phyloP scores from a whole-genome alignment of 495 filamentous ascomycete genomes.

The Podospora pseudoanserina region DNA sequence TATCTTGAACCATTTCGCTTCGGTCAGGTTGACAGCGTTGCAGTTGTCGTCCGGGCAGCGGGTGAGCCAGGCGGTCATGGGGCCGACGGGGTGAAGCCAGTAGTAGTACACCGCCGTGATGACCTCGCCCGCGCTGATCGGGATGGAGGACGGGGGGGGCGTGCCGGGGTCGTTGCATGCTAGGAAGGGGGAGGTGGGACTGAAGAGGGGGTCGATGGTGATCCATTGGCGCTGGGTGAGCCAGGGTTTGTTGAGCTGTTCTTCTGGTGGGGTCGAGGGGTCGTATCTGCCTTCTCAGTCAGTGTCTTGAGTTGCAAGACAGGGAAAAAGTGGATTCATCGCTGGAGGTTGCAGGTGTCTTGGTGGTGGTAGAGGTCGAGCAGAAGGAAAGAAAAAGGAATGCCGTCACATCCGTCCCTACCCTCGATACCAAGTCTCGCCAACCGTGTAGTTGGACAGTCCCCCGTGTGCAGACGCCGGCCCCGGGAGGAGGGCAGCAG shows the following conservation, averaged over 20 bases:
- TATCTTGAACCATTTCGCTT: constrained; percentile 51
- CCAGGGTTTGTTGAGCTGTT: constrained; percentile 42
- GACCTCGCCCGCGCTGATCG: constrained; percentile 40
- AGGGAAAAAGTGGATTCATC: neutral
- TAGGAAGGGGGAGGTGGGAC: constrained; percentile 32
- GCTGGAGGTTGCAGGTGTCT: too few species aligned
- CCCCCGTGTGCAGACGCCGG: constrained; percentile 42
- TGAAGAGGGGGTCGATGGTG: constrained; percentile 46
- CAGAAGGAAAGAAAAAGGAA: neutral
- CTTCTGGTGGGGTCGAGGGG: constrained; percentile 32
- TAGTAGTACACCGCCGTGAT: constrained; percentile 49
- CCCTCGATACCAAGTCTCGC: constrained; percentile 49
- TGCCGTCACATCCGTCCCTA: constrained; percentile 32
- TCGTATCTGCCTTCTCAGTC: constrained; percentile 32
- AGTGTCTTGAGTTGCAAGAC: neutral
- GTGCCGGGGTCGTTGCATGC: constrained; percentile 45
- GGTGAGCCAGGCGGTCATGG: constrained; percentile 50
- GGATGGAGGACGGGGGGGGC: constrained; percentile 42
- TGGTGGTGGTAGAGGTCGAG: neutral
- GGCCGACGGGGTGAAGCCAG: constrained; percentile 53
- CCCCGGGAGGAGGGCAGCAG: constrained; percentile 17
- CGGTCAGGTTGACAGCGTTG: constrained; percentile 36
- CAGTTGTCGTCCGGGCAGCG: constrained; percentile 41
- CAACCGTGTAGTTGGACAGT: constrained; percentile 48
- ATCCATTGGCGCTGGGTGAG: constrained; percentile 44